Evolutionary conservation across 441 rosid species (phyloP), one percentile per base, ranked within the genome.

Genomic region (Gossypium gossypioides): DNA sequence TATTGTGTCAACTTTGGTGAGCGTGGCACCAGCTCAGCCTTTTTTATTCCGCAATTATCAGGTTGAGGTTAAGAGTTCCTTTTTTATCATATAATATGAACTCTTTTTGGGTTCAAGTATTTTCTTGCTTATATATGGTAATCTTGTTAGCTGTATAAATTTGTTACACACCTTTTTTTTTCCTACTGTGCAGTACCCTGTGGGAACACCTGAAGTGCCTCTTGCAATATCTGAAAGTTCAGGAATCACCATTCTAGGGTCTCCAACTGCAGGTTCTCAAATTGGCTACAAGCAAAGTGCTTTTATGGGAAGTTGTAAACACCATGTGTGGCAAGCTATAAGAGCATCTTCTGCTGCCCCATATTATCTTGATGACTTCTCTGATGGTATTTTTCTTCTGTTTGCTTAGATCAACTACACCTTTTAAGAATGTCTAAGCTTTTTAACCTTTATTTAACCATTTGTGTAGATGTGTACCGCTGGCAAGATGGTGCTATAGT

Each of bases 401-500:
- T 72, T 71, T 58, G 51, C 64, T 73, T 56, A 58, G 9, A 22
- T 62, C 75, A 69, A 21, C 72, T 54, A 21, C 58, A 34, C 50
- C 57, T 66, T 22, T 25, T 3, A 12, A 66, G 42, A 48, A 7
- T 67, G 56, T 15, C 42, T 48, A 67, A 48, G 6, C 57, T 48
- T 48, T n/a, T 67, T 67, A 25, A 48, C 12, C 13, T 69, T 37
- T 59, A 37, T 9, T 56, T 55, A 10, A 10, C 60, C 22, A 32
- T 82, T 71, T 71, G 62, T 42, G 21, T 59, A 95, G 99, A 87
- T 78, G 76, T 86, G 62, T 85, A 84, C 75, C 95, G 96, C 77
- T 95, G 99, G 99, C 97, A 95, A 87, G 99, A 92, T 85, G 99
- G 99, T 79, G 99, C 97, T 64, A 91, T 95, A 79, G 96, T 95